These are phyloP conservation scores for Psilocybe cyanescens DNA, from an alignment of 768 basidiomycete species.

Conservation along the genomic window DNA sequence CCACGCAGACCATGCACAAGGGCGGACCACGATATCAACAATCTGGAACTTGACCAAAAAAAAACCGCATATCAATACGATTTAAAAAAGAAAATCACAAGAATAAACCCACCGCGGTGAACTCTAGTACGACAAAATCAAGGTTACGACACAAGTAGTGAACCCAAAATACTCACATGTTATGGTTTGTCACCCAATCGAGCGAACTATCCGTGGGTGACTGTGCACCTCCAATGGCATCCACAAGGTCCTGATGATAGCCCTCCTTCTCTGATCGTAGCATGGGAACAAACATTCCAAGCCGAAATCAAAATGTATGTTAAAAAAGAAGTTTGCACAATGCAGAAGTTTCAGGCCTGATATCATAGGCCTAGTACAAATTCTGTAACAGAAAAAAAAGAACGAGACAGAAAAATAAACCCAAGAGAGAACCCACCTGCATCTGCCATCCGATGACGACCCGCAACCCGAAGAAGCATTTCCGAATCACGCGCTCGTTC, in stretches of 20 bases:
- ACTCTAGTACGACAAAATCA: too few relatives aligned
- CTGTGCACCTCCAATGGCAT: background rate
- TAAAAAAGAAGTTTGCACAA: too few relatives aligned
- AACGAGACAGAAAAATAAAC: background rate
- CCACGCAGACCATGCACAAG: background rate
- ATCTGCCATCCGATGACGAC: background rate
- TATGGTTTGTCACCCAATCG: background rate
- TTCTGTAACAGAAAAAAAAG: background rate
- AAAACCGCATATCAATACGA: background rate
- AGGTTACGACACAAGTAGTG: background rate
- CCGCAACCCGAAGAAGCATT: background rate
- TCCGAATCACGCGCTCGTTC: background rate
- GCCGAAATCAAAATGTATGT: background rate
- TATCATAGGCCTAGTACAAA: background rate
- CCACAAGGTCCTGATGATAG: background rate
- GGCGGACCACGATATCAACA: background rate
- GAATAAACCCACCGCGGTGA: too few relatives aligned
- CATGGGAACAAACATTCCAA: background rate
- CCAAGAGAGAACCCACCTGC: background rate
- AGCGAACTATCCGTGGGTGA: background rate
- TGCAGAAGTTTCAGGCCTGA: background rate
- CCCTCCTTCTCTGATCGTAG: background rate
- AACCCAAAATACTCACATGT: background rate
- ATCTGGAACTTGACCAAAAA: background rate
- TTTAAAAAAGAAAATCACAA: background rate